Percentiles rank a stretch among this genome's conserved stretches.
Conservation (phyloP, 768 basidiomycete species). For the Rhodotorula diobovata region DNA sequence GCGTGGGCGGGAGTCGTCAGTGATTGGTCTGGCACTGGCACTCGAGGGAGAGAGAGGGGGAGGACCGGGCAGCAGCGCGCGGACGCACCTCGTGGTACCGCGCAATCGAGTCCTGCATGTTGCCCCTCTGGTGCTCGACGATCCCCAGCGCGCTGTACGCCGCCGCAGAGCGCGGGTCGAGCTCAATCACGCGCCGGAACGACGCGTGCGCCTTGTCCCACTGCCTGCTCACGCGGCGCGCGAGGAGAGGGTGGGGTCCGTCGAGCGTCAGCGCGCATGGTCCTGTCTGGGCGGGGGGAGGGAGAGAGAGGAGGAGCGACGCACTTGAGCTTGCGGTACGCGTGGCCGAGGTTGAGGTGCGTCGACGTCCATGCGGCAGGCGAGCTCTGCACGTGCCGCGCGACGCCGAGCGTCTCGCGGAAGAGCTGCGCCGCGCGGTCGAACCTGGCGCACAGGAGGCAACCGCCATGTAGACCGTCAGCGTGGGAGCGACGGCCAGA, state of each 20-base stretch:
- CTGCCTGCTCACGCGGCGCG: constrained; percentile 52
- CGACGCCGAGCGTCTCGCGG: constrained; percentile 68
- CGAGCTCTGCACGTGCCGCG: constrained; percentile 77
- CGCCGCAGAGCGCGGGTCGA: constrained; percentile 75
- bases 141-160: constrained; percentile 87
- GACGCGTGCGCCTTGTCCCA: constrained; percentile 63
- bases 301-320: constrained; percentile 2
- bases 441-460: constrained; percentile 54
- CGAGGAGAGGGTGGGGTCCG: too few relatives aligned
- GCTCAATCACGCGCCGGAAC: constrained; percentile 74
- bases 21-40: too few relatives aligned
- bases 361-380: constrained; percentile 82
- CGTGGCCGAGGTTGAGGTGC: constrained; percentile 87
- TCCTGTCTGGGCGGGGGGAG: too few relatives aligned
- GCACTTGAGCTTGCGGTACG: constrained; percentile 59
- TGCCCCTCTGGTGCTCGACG: constrained; percentile 68
- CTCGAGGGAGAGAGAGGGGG: too few relatives aligned
- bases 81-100: constrained; percentile 83
- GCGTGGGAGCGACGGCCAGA: not conserved
- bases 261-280: too few relatives aligned
- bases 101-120: constrained; percentile 74
- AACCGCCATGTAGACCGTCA: not conserved
- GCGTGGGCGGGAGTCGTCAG: too few relatives aligned
- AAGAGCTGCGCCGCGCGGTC: constrained; percentile 67
- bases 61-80: too few relatives aligned